These are phyloP conservation scores for Cyclocybe cylindracea DNA, from an alignment of 768 basidiomycete genomes.

Conservation along the genomic window DNA sequence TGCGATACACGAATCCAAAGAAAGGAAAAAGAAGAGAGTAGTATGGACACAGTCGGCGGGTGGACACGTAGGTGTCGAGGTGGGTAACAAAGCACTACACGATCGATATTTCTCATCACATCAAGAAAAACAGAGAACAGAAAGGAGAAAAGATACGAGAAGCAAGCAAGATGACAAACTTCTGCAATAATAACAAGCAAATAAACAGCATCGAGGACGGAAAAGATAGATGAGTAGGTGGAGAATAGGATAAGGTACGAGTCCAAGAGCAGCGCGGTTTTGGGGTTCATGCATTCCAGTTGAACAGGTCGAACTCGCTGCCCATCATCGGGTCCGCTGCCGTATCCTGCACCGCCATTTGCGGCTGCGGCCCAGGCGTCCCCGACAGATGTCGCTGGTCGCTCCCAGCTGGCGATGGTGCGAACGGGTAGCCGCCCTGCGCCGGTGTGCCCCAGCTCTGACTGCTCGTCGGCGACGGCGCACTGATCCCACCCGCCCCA, in stretches of 20 bases:
- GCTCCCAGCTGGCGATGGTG: constrained; percentile 33
- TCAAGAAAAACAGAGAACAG: constrained; percentile 27
- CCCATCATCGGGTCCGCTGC: constrained; percentile 41
- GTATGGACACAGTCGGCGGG: constrained; percentile 4
- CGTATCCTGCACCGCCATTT: constrained; percentile 37
- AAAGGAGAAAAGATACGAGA: constrained; percentile 17
- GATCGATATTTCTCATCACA: constrained; percentile 16
- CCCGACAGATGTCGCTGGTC: constrained; percentile 51
- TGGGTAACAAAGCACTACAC: constrained; percentile 13
- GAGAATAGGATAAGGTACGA: constrained; percentile 18
- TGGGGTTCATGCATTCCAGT: constrained; percentile 48
- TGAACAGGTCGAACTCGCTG: constrained; percentile 60
- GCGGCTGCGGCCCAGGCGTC: constrained; percentile 47
- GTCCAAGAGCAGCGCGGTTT: neutral
- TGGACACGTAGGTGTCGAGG: constrained; percentile 5
- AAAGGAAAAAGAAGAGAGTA: constrained; percentile 13
- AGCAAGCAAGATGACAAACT: constrained; percentile 17
- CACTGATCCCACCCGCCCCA: constrained; percentile 21
- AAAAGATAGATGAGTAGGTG: constrained; percentile 5
- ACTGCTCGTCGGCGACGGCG: constrained; percentile 32
- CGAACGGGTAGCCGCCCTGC: constrained; percentile 39
- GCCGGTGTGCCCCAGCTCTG: constrained; percentile 31
- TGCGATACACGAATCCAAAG: constrained; percentile 16
- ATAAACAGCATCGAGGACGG: constrained; percentile 22
- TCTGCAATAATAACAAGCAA: constrained; percentile 31